These are phyloP conservation scores for Curvularia sp. DNA, from an alignment of 2,329 filamentous ascomycete genomes.

Conservation along the genomic window DNA sequence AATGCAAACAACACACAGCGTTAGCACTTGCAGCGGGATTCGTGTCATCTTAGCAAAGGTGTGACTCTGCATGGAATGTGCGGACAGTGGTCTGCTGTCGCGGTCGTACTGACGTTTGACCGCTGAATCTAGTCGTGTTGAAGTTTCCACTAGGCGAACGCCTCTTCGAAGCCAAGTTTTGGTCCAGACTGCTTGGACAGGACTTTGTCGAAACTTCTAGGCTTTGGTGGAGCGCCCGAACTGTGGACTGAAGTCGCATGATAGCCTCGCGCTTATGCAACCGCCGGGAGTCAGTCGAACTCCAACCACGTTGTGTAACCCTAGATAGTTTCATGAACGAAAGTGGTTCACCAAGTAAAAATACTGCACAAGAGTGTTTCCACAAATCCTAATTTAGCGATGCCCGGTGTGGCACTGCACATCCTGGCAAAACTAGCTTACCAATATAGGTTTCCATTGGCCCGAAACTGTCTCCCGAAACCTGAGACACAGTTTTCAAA, in stretches of 20 bases:
- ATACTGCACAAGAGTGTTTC: constrained; percentile 19
- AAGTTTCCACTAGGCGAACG: constrained; percentile 25
- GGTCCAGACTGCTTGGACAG: constrained; percentile 18
- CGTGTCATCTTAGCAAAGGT: constrained; percentile 17
- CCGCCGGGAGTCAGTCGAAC: constrained; percentile 29
- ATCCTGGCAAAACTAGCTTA: constrained; percentile 29
- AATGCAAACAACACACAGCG: constrained; percentile 25
- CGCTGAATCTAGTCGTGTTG: constrained; percentile 14
- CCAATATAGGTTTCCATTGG: constrained; percentile 38
- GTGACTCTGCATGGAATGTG: constrained; percentile 32
- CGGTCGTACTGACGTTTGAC: constrained; percentile 25
- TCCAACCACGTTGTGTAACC: constrained; percentile 12
- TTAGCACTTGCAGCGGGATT: constrained; percentile 24
- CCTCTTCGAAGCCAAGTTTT: constrained; percentile 34
- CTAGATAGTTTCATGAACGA: constrained; percentile 18
- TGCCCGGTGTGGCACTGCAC: constrained; percentile 8
- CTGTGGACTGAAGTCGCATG: constrained; percentile 34
- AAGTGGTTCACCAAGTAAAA: constrained; percentile 18
- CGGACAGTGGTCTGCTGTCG: constrained; percentile 24
- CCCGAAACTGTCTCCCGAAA: constrained; percentile 27
- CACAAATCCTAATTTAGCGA: constrained; percentile 12
- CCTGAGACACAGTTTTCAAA: constrained; percentile 29
- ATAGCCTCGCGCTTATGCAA: constrained; percentile 34
- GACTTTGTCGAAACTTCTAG: constrained; percentile 26
- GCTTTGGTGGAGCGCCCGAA: constrained; percentile 31